Conservation (phyloP, 257 asterid species). For the Hygrophila difformis region DNA sequence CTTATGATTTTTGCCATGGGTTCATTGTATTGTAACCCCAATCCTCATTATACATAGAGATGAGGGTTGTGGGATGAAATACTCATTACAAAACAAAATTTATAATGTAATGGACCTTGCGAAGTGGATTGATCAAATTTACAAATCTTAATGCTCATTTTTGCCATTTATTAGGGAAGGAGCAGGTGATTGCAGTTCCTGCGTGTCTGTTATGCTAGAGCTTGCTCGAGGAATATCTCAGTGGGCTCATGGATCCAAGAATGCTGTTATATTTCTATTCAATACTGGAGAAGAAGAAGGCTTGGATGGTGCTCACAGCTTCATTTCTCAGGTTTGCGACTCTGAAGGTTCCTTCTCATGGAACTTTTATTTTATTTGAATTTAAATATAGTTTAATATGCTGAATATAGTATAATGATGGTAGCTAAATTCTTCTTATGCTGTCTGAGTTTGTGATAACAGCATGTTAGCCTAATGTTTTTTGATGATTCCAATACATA, state of each 20-base stretch:
- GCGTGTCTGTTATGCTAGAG: slow-evolving; percentile 95
- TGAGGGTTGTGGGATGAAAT: too few relatives aligned
- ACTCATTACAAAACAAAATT: too few relatives aligned
- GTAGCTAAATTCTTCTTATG: not conserved
- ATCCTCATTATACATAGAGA: too few relatives aligned
- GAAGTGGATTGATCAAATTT: too few relatives aligned
- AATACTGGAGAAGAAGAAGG: slow-evolving; percentile 99
- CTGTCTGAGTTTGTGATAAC: not conserved
- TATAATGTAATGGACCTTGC: too few relatives aligned
- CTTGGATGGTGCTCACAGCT: slow-evolving; percentile 95
- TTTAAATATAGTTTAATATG: not conserved
- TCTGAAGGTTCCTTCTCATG: slow-evolving; percentile 8
- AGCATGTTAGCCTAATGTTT: too few relatives aligned
- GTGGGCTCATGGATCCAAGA: slow-evolving; percentile 97
- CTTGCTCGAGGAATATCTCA: slow-evolving; percentile 98
- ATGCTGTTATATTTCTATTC: slow-evolving; percentile 72
- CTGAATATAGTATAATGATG: not conserved
- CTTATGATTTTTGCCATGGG: too few relatives aligned
- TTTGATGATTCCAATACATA: slow-evolving; percentile 11
- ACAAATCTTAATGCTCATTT: not conserved
- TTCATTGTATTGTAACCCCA: too few relatives aligned
- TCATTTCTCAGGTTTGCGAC: slow-evolving; percentile 76
- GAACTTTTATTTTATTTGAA: slow-evolving; percentile 4
- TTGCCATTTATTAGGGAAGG: slow-evolving; percentile 60
- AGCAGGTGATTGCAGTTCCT: slow-evolving; percentile 98